Percentiles rank a stretch among this genome's conserved stretches.
Conservation (phyloP, 306 rosid species). For the Abrus pulchellus region DNA sequence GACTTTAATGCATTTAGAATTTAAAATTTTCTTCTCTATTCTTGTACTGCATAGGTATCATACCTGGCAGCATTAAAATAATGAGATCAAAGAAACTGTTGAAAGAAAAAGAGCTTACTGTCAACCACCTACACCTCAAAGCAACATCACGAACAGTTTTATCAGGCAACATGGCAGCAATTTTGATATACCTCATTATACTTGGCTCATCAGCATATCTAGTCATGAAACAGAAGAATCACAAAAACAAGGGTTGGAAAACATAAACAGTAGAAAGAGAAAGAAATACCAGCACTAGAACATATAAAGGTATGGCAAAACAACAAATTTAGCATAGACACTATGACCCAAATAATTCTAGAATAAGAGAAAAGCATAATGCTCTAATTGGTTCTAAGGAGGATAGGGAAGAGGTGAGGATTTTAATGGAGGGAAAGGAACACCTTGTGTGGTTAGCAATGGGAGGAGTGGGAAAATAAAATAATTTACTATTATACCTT, state of each 20-base stretch:
- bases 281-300: slow-evolving; percentile 29
- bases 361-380: slow-evolving; percentile 20
- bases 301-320: slow-evolving; percentile 19
- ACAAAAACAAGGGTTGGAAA: slow-evolving; percentile 23
- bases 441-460: background rate
- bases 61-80: slow-evolving; percentile 29
- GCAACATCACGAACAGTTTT: slow-evolving; percentile 99
- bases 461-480: background rate
- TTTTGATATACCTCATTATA: slow-evolving; percentile 94
- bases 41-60: slow-evolving; percentile 3
- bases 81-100: slow-evolving; percentile 23
- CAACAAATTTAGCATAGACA: slow-evolving; percentile 1
- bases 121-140: slow-evolving; percentile 99
- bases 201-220: slow-evolving; percentile 92
- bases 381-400: background rate
- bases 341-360: slow-evolving; percentile 18
- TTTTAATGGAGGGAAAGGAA: background rate
- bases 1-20: background rate
- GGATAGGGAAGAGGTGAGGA: background rate
- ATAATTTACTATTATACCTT: too few species aligned
- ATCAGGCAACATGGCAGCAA: slow-evolving; percentile 87
- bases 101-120: slow-evolving; percentile 69
- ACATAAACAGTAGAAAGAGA: slow-evolving; percentile 25
- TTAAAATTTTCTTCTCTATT: slow-evolving; percentile 12
- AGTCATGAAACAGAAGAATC: slow-evolving; percentile 41